These are phyloP conservation scores for Candida maesae DNA, from an alignment of 805 yeast genomes.

Conservation along the genomic window DNA sequence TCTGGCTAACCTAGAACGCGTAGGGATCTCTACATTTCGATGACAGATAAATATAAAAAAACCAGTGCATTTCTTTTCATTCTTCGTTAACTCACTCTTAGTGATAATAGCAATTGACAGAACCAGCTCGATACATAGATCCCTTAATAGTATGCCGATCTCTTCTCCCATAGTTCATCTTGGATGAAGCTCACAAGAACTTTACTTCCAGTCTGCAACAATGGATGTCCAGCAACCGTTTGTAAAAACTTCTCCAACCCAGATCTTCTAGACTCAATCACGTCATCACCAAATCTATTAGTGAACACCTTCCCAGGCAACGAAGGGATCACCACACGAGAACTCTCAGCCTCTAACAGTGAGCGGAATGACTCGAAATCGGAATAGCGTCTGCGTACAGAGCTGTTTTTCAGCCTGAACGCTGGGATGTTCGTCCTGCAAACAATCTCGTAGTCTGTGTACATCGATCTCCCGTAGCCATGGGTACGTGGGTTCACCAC, in stretches of 20 bases:
- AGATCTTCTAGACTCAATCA: slow-evolving; percentile 76
- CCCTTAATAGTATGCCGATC: slow-evolving; percentile 15
- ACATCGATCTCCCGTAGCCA: slow-evolving; percentile 61
- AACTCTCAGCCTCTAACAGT: slow-evolving; percentile 68
- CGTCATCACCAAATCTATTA: slow-evolving; percentile 68
- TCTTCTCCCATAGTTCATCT: slow-evolving; percentile 70
- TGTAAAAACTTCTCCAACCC: slow-evolving; percentile 80
- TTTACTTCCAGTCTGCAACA: slow-evolving; percentile 82
- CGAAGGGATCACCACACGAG: slow-evolving; percentile 78
- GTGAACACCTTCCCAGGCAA: slow-evolving; percentile 85
- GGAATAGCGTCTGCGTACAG: slow-evolving; percentile 81
- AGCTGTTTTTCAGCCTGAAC: slow-evolving; percentile 58
- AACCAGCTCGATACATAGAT: too few species aligned
- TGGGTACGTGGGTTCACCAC: slow-evolving; percentile 79
- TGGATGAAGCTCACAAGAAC: slow-evolving; percentile 81
- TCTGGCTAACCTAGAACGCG: too few species aligned
- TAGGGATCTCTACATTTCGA: too few species aligned
- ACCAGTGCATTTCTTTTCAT: too few species aligned
- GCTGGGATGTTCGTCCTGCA: slow-evolving; percentile 92
- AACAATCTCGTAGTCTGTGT: slow-evolving; percentile 86
- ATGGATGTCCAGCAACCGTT: slow-evolving; percentile 88
- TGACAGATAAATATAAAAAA: too few species aligned
- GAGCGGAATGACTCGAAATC: slow-evolving; percentile 83
- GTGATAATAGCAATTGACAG: background rate
- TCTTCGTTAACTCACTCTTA: too few species aligned